These are phyloP conservation scores for Ascochyta lentis DNA, from an alignment of 2,329 filamentous ascomycete species.

Conservation along the genomic window DNA sequence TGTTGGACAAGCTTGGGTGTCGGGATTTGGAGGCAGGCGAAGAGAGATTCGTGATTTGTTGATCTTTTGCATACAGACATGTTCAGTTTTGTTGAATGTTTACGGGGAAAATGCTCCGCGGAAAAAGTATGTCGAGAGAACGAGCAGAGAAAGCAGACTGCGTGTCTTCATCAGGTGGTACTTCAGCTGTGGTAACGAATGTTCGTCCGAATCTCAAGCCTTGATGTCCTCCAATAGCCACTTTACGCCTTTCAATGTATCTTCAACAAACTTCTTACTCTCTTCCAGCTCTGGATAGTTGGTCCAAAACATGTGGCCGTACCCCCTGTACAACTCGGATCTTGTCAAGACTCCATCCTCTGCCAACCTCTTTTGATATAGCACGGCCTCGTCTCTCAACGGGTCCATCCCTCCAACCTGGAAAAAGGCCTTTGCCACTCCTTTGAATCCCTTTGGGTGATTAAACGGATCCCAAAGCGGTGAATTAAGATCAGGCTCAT, in stretches of 20 bases:
- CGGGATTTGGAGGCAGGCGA: no score
- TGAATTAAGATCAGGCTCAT: constrained; percentile 34
- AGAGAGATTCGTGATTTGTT: no score
- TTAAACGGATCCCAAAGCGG: constrained; percentile 43
- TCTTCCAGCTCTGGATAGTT: constrained; percentile 39
- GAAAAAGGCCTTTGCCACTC: constrained; percentile 55
- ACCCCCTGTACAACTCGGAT: constrained; percentile 51
- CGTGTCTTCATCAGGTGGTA: no score
- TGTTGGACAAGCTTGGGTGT: no score
- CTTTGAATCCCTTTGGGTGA: constrained; percentile 47
- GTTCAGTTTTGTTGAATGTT: no score
- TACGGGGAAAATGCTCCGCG: no score
- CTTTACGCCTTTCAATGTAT: constrained; percentile 37
- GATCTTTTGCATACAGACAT: no score
- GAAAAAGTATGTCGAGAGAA: no score
- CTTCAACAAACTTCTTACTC: constrained; percentile 33
- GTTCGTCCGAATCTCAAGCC: no score
- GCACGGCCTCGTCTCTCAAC: constrained; percentile 57
- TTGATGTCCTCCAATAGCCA: constrained; percentile 35
- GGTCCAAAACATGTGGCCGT: constrained; percentile 54
- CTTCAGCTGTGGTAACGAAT: no score
- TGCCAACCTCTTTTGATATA: constrained; percentile 53
- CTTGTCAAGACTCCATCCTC: constrained; percentile 50
- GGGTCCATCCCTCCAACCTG: constrained; percentile 59
- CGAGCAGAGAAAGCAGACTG: no score